Conservation (phyloP, 768 basidiomycete genomes). For the Lentinula sp. region DNA sequence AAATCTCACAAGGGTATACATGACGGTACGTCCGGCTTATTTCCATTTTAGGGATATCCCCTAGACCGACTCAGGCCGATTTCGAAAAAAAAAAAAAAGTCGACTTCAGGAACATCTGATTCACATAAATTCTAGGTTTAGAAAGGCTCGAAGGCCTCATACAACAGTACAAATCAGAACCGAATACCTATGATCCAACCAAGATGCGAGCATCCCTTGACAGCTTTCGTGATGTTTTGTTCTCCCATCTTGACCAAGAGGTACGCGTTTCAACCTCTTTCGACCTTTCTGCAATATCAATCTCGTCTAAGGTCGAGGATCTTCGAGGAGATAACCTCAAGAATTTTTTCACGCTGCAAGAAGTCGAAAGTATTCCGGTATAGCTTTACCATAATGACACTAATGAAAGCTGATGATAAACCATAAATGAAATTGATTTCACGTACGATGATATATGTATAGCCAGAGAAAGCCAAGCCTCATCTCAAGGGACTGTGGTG, state of each 20-base stretch:
- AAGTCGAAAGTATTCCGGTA: conserved; percentile 29
- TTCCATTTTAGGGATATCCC: neutral
- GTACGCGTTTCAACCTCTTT: conserved; percentile 17
- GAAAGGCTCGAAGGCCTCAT: conserved; percentile 34
- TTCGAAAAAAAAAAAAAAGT: no score
- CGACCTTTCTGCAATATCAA: neutral
- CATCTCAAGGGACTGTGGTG: neutral
- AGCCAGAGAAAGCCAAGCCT: neutral
- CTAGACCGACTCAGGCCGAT: no score
- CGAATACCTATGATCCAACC: conserved; percentile 39
- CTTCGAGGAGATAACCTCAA: conserved; percentile 43
- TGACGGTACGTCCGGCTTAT: conserved; percentile 26
- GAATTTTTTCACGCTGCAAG: conserved; percentile 46
- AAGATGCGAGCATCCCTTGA: conserved; percentile 47
- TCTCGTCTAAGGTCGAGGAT: conserved; percentile 34
- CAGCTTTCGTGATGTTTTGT: conserved; percentile 40
- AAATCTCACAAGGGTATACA: conserved; percentile 50
- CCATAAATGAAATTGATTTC: neutral
- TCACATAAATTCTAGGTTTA: conserved; percentile 26
- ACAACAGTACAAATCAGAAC: conserved; percentile 34
- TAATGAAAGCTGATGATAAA: neutral
- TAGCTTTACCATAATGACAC: neutral
- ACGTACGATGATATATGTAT: neutral
- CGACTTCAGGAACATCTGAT: no score
- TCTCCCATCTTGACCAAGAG: conserved; percentile 50